Evolutionary conservation across 164 flowering plant species (phyloP).

Genomic region (Vitis rotundifolia): DNA sequence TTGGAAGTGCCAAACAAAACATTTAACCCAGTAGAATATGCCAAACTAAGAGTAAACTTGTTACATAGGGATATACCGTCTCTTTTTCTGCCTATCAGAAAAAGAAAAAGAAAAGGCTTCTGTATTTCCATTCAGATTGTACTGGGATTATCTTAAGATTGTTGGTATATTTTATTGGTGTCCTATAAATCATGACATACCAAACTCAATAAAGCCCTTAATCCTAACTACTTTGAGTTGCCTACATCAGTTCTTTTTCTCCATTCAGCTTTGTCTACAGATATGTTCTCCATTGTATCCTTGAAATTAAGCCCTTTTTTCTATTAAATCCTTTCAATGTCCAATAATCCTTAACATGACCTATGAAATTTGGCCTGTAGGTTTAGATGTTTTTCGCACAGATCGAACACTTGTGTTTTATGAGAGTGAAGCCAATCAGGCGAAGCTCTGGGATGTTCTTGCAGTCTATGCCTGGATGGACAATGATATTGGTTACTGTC

Average conservation of each 20-base stretch:
- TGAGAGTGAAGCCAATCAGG: conserved; percentile 68
- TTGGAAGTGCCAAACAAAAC: background rate
- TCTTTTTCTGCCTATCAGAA: background rate
- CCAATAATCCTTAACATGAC: background rate
- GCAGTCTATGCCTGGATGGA: conserved; percentile 87
- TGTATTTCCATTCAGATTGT: background rate
- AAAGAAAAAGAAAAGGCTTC: too few relatives aligned
- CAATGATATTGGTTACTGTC: conserved; percentile 80
- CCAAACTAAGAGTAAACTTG: background rate
- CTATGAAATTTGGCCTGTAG: conserved; percentile 31
- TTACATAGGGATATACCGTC: background rate
- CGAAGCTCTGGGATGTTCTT: conserved; percentile 88
- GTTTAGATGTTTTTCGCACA: conserved; percentile 92
- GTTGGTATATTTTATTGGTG: background rate
- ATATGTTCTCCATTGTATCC: too few relatives aligned
- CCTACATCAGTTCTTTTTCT: too few relatives aligned
- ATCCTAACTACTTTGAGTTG: too few relatives aligned
- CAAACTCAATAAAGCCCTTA: too few relatives aligned
- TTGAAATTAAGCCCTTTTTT: too few relatives aligned
- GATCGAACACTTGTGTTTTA: conserved; percentile 81
- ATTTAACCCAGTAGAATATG: background rate
- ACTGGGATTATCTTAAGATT: background rate
- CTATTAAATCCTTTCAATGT: background rate
- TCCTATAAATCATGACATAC: too few relatives aligned
- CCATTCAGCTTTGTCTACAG: too few relatives aligned